These are phyloP conservation scores for Shiraia bambusicola DNA, from an alignment of 2,329 filamentous ascomycete species.

Conservation along the genomic window DNA sequence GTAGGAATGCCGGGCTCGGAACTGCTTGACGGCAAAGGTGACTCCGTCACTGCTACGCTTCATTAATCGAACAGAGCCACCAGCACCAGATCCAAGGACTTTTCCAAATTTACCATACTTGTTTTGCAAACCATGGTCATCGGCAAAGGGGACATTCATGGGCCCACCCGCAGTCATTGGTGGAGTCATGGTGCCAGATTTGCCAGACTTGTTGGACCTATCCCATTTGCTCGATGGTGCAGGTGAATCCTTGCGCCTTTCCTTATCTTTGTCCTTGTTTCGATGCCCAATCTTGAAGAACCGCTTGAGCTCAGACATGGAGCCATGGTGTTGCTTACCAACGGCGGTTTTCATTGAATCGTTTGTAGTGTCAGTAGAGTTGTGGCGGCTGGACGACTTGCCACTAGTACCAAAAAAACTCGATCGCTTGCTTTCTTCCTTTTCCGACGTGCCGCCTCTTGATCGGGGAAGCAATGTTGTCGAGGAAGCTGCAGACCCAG, in stretches of 20 bases:
- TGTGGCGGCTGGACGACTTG: slow-evolving; percentile 53
- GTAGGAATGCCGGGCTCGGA: slow-evolving; percentile 86
- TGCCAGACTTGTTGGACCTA: slow-evolving; percentile 52
- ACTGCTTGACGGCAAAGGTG: slow-evolving; percentile 97
- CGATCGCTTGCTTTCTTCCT: slow-evolving; percentile 52
- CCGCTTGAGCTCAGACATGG: slow-evolving; percentile 93
- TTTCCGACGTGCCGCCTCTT: slow-evolving; percentile 42
- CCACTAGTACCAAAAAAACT: slow-evolving; percentile 56
- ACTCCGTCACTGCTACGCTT: slow-evolving; percentile 89
- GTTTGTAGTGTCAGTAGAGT: slow-evolving; percentile 42
- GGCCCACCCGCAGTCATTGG: slow-evolving; percentile 32
- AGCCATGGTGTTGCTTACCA: slow-evolving; percentile 60
- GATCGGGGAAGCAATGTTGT: slow-evolving; percentile 49
- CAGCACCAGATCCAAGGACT: slow-evolving; percentile 89
- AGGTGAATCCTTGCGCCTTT: slow-evolving; percentile 64
- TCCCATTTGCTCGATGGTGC: slow-evolving; percentile 57
- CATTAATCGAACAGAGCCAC: slow-evolving; percentile 91
- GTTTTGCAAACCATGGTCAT: slow-evolving; percentile 85
- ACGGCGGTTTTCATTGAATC: slow-evolving; percentile 22
- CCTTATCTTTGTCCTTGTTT: slow-evolving; percentile 40
- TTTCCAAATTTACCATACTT: slow-evolving; percentile 97
- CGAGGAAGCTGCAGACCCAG: slow-evolving; percentile 36
- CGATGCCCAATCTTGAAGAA: slow-evolving; percentile 81
- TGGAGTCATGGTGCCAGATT: slow-evolving; percentile 42
- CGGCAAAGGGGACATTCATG: slow-evolving; percentile 74